Percentiles rank a stretch among this genome's conserved stretches.
phyloP scores from a whole-genome alignment of 106 monocot species.

The Acorus calamus region DNA sequence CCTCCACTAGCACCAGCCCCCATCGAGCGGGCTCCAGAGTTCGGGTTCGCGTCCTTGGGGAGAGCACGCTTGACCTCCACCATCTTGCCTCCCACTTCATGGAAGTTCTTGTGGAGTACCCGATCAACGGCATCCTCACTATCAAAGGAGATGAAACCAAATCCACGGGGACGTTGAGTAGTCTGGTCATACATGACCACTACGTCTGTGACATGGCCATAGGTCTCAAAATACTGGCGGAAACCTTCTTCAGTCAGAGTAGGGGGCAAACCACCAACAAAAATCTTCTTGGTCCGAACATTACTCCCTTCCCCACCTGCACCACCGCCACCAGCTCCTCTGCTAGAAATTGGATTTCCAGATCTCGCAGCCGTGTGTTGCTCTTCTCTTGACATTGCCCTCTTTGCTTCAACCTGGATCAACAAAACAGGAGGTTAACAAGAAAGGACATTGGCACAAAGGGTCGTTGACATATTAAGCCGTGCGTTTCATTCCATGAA shows the following conservation, averaged over 20 bases:
- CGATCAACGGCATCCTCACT: constrained; percentile 78
- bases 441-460: not conserved
- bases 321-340: too few relatives aligned
- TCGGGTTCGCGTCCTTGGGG: too few relatives aligned
- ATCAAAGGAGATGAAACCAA: constrained; percentile 94
- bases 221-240: constrained; percentile 74
- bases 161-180: constrained; percentile 85
- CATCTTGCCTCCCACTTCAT: constrained; percentile 71
- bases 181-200: constrained; percentile 91
- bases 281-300: constrained; percentile 52
- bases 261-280: constrained; percentile 87
- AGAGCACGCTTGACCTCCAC: too few relatives aligned
- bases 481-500: too few relatives aligned
- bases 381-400: constrained; percentile 72
- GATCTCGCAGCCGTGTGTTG: constrained; percentile 47
- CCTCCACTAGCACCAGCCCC: too few relatives aligned
- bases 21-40: too few relatives aligned
- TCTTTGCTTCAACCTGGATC: constrained; percentile 82
- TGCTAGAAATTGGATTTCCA: too few relatives aligned
- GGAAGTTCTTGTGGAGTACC: constrained; percentile 71
- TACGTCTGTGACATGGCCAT: constrained; percentile 78
- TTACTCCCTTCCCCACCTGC: too few relatives aligned
- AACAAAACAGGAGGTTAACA: constrained; percentile 1
- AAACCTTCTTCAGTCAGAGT: constrained; percentile 82
- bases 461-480: too few relatives aligned